Evolutionary conservation across 2,329 filamentous ascomycete genomes (phyloP), one percentile per base, ranked within the genome.

Genomic region (Moelleriella libera): DNA sequence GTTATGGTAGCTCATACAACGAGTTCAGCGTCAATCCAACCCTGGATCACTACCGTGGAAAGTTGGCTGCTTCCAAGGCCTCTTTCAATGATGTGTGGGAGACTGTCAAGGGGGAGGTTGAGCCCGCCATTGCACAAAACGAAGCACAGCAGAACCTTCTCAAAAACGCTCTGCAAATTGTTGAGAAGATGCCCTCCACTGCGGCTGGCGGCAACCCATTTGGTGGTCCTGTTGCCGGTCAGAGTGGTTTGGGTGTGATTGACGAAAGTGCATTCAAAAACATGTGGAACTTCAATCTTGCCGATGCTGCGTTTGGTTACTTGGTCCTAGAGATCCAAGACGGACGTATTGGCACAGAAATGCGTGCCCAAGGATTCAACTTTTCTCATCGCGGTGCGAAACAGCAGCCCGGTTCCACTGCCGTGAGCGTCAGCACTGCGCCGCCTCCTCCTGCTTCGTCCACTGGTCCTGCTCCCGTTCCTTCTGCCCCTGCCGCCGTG

Each of bases 21-120:
- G 94, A 98, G 65, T 98, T 98, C 69, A 96, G 89, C 54, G 92
- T 98, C 61, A 98, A 98, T 65, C 94, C 92, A 3, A 96, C 90
- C 0, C 74, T 98, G 48, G 92, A 98, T 59, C 92, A 98, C 68
- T 98, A 98, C 68, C 88, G 94, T 50, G 94, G 92, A 62, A 98
- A 98, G 75, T 81, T 98, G 47, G 90, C 92, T 46, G 92, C 92
- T 10, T 97, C 90, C 45, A 97, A 96, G 68, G 90, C 92, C 1
- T 97, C 92, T 0, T 98, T 98, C 72, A 95, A 94, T 63, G 92
- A 98, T 64, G 92, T 98, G 6, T 98, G 92, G 92, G 92, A 98
- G 66, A 98, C 92, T 1, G 92, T 98, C 58, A 95, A 94, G 69
- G 76, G 82, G 45, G 92, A 98, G 65, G 92, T 98, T 11, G 88